Evolutionary conservation across 768 basidiomycete species (phyloP).

Genomic region (Mycena kentingensis): DNA sequence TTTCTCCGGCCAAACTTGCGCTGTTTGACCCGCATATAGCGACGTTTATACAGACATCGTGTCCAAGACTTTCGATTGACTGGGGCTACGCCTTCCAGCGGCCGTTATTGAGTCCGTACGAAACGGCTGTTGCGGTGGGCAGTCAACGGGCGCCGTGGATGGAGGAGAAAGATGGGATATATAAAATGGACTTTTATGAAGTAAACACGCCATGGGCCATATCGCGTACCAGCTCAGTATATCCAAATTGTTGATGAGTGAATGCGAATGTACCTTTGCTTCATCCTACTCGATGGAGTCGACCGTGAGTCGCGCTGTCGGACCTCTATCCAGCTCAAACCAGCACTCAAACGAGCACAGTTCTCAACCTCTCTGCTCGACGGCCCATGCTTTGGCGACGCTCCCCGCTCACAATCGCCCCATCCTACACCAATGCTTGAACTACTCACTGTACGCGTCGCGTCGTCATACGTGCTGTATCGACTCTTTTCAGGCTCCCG

Average conservation of each 20-base stretch:
- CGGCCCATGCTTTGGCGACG: constrained; percentile 30
- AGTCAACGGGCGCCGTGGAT: constrained; percentile 67
- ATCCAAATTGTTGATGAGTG: constrained; percentile 27
- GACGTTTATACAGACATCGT: constrained; percentile 94
- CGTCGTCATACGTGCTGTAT: not conserved
- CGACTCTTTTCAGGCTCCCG: not conserved
- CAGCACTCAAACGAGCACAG: constrained; percentile 2
- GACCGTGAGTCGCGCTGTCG: not conserved
- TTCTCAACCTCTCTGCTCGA: constrained; percentile 20
- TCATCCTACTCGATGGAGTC: not conserved
- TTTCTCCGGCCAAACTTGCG: constrained; percentile 92
- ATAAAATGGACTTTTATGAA: constrained; percentile 97
- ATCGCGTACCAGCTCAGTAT: constrained; percentile 58
- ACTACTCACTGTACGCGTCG: constrained; percentile 3
- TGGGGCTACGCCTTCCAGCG: constrained; percentile 96
- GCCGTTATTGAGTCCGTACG: constrained; percentile 91
- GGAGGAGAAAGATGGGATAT: constrained; percentile 49
- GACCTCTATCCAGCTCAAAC: not conserved
- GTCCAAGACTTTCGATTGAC: constrained; percentile 94
- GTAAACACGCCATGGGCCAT: constrained; percentile 78
- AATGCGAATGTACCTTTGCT: not conserved
- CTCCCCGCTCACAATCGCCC: constrained; percentile 21
- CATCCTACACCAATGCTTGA: constrained; percentile 21
- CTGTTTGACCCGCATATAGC: constrained; percentile 81
- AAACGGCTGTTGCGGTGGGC: constrained; percentile 87